These are phyloP conservation scores for Bromus sterilis DNA, from an alignment of 176 grass and related monocot species.

Conservation along the genomic window DNA sequence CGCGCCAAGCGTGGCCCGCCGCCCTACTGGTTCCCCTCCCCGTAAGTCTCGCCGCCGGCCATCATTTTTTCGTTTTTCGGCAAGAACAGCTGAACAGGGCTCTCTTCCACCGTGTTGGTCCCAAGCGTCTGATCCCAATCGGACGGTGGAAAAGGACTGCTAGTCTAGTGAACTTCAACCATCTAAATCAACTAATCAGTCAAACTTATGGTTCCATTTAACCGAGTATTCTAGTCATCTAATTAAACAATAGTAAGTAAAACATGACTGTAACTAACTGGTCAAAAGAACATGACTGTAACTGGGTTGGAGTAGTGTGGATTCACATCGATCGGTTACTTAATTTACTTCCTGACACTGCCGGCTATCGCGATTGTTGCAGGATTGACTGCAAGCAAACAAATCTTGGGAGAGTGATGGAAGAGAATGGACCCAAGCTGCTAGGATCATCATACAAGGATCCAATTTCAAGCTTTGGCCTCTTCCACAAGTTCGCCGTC, in stretches of 20 bases:
- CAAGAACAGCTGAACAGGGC: not conserved
- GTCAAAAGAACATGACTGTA: not conserved
- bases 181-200: not conserved
- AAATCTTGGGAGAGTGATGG: conserved; percentile 87
- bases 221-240: not conserved
- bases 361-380: not conserved
- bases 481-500: conserved; percentile 52
- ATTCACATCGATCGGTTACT: not conserved
- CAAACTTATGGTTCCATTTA: not conserved
- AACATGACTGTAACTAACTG: too few species aligned
- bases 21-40: conserved; percentile 83
- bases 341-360: not conserved
- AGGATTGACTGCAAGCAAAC: conserved; percentile 66
- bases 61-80: too few species aligned
- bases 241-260: not conserved
- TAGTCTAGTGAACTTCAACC: not conserved
- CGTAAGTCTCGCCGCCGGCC: conserved; percentile 29
- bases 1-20: conserved; percentile 59
- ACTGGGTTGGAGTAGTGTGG: not conserved
- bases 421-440: conserved; percentile 54
- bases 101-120: not conserved
- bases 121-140: not conserved
- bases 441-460: conserved; percentile 73
- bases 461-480: conserved; percentile 56
- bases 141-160: not conserved